Conservation (phyloP, 2,329 filamentous ascomycete genomes). For the Arthrobotrys sinensis region DNA sequence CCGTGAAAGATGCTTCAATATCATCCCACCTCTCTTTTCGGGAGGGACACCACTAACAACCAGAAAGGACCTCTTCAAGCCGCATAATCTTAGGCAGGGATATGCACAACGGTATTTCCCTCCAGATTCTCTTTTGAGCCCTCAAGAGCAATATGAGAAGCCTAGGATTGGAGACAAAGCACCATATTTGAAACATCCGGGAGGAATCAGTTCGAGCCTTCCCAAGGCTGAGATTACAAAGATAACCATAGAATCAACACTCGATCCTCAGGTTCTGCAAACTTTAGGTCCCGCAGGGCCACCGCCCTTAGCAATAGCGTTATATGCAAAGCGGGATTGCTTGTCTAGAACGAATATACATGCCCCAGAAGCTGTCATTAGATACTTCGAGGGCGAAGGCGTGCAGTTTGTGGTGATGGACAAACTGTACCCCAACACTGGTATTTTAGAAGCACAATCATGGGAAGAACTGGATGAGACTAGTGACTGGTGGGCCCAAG, state of each 20-base stretch:
- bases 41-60: conserved; percentile 1
- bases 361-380: conserved; percentile 13
- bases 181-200: conserved; percentile 3
- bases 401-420: conserved; percentile 6
- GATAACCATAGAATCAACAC: conserved; percentile 12
- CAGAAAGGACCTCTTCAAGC: conserved; percentile 4
- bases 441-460: conserved; percentile 14
- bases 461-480: conserved; percentile 35
- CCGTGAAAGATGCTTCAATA: conserved; percentile 39
- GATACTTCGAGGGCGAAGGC: conserved; percentile 21
- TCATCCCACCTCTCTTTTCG: conserved; percentile 28
- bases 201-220: neutral
- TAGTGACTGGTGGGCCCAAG: conserved; percentile 24
- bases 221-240: conserved; percentile 19
- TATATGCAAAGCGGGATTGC: conserved; percentile 33
- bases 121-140: conserved; percentile 1
- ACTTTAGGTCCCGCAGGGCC: conserved; percentile 19
- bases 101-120: conserved; percentile 13
- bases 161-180: neutral
- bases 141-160: neutral
- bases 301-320: conserved; percentile 24
- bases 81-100: conserved; percentile 10
- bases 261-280: conserved; percentile 13
- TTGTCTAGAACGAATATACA: neutral
- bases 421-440: conserved; percentile 9